Conservation (phyloP, 768 basidiomycete genomes). For the Russula ochroleuca region DNA sequence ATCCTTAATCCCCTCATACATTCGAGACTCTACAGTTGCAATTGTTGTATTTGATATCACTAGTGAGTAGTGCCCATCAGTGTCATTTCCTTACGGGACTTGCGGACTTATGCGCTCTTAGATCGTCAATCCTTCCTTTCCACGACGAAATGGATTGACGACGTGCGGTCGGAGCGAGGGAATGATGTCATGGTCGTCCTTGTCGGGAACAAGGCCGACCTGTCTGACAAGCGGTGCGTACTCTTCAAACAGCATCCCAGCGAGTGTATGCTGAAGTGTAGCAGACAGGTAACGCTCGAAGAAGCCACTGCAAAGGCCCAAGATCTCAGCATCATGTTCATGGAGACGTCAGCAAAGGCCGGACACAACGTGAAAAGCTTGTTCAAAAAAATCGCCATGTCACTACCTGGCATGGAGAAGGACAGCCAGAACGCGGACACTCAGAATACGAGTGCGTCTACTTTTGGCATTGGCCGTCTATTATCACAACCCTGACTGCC, state of each 20-base stretch:
- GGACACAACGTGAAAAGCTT: constrained; percentile 98
- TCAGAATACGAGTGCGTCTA: constrained; percentile 44
- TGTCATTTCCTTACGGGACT: neutral
- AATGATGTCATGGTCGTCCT: constrained; percentile 98
- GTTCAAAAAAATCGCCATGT: constrained; percentile 99
- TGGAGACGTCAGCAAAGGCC: constrained; percentile 99
- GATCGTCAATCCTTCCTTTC: constrained; percentile 98
- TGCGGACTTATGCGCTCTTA: constrained; percentile 34
- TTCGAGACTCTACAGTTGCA: constrained; percentile 96
- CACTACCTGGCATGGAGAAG: constrained; percentile 93
- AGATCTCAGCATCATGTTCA: constrained; percentile 93
- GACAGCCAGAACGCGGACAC: constrained; percentile 50
- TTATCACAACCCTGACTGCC: neutral
- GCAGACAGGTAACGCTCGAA: constrained; percentile 96
- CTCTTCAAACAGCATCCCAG: neutral
- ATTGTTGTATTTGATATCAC: constrained; percentile 99
- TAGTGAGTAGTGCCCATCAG: constrained; percentile 52
- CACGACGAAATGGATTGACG: constrained; percentile 99
- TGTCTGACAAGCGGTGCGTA: constrained; percentile 93
- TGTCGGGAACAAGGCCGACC: constrained; percentile 98
- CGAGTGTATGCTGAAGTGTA: constrained; percentile 11
- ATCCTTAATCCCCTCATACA: constrained; percentile 96
- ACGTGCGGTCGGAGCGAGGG: constrained; percentile 94
- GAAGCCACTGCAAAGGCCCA: constrained; percentile 91
- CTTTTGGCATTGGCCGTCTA: neutral